Evolutionary conservation across 495 filamentous ascomycete genomes (phyloP), one percentile per base, ranked within the genome.

Genomic region (Hyaloscypha bicolor): DNA sequence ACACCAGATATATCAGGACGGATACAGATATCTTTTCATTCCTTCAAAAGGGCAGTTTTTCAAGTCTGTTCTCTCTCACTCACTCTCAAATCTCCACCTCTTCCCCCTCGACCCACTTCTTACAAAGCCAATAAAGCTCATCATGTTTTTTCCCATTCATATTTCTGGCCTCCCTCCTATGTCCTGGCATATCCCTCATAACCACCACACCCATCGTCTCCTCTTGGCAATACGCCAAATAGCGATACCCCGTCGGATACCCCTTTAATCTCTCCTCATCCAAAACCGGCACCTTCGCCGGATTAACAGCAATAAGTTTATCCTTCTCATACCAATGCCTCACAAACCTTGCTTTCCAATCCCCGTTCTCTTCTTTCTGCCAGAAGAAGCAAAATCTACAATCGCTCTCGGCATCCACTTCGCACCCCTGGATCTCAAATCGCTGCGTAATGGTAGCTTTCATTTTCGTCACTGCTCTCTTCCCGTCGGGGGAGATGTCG

Each of bases 241-340:
- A 87, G 67, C 81, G 79, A 73, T 89, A 88, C 3, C 87, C 87
- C 67, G 79, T 76, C 4, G 86, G 85, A 69, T 81, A 87, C 21
- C 63, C 71, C 35, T 78, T 74, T 55, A 90, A 73, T 69, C 79
- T 79, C 31, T 79, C 79, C 59, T 78, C 76, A 69, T 82, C 74
- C 25, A 88, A 78, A 4, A 29, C 67, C 0, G 87, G 87, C 9
- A 81, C 73, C 16, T 78, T 80, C 52, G 75, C 76, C 35, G 85
- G 84, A 69, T 86, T 83, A 29, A 85, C 81, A 25, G 84, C 81
- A 32, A 89, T 77, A 48, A 90, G 70, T 73, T 88, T 89, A 76
- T 90, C 87, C 79, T 90, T 90, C 74, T 88, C 87, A 71, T 90
- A 90, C 80, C 87, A 88, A 62, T 88, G 82, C 64, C 87, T 81